Conservation (phyloP, 2,329 filamentous ascomycete genomes). For the Fusarium caatingaense region DNA sequence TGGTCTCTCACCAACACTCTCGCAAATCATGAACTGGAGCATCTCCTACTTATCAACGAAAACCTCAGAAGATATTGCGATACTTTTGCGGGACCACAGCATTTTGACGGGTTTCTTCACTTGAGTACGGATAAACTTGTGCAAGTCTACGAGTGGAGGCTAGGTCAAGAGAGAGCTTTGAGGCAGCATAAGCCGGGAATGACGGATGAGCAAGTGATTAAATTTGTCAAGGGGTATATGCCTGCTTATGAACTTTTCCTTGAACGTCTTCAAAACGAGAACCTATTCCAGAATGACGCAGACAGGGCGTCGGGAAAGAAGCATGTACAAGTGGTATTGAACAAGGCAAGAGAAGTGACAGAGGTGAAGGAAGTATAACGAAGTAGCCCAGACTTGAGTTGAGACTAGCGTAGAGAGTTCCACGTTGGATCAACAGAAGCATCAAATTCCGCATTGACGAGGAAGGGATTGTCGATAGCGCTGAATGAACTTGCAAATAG, state of each 20-base stretch:
- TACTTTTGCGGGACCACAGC: conserved; percentile 30
- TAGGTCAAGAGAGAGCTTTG: conserved; percentile 37
- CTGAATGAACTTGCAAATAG: conserved; percentile 51
- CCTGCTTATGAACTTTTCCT: conserved; percentile 43
- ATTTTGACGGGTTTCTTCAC: conserved; percentile 41
- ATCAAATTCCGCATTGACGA: conserved; percentile 50
- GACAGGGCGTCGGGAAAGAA: conserved; percentile 1
- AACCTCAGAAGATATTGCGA: conserved; percentile 40
- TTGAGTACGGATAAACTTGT: conserved; percentile 39
- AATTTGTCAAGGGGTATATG: conserved; percentile 45
- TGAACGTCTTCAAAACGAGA: conserved; percentile 30
- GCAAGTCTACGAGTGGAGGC: conserved; percentile 42
- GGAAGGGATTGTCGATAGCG: conserved; percentile 50
- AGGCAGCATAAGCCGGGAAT: conserved; percentile 38
- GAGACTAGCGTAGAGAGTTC: conserved; percentile 43
- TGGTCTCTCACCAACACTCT: conserved; percentile 25
- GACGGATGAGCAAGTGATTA: conserved; percentile 40
- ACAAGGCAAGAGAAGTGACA: conserved; percentile 17
- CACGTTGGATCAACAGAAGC: conserved; percentile 49
- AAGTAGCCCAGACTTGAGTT: not conserved
- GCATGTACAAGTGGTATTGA: conserved; percentile 24
- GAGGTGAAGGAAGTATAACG: conserved; percentile 27
- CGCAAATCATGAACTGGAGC: conserved; percentile 28
- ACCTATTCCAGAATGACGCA: conserved; percentile 18
- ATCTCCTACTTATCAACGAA: conserved; percentile 39